Evolutionary conservation across 2,329 filamentous ascomycete genomes (phyloP), one percentile per base, ranked within the genome.

Genomic region (Paradendryphiella salina): DNA sequence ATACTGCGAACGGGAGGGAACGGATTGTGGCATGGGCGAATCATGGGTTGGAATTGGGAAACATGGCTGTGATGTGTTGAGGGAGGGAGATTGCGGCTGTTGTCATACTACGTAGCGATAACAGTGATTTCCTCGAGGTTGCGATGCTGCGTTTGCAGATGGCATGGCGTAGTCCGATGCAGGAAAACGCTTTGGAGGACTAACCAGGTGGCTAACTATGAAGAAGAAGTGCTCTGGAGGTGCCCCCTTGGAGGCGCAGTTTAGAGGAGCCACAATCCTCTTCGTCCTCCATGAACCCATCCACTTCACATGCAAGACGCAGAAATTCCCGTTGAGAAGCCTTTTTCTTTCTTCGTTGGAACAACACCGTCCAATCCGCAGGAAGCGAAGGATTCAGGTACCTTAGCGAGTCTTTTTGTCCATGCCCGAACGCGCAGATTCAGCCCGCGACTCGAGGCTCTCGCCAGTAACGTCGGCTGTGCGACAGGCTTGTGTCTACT

Each of bases 1-100:
- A 64, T 58, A 55, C 52, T 43, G 41, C 50, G 50, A 47, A 65
- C 59, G 21, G 52, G 56, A 61, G 57, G 59, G 56, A 59, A 50
- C 59, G 56, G 65, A 60, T 58, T 32, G 51, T 39, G 18, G 5
- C 33, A 41, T 15, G 31, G 10, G 43, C 10, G 23, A 18, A 43
- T 41, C 48, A 41, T 14, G 45, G 26, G 26, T 1, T 17, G 7
- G 9, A 17, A 29, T n/a, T 14, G 17, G 13, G 15, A 13, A 17
- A 38, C 29, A 15, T 26, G 2, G 23, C 23, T 26, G 23, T 26
- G 10, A 26, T 9, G 23, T 26, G 23, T 26, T 26, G 23, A 26
- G 23, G 7, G 23, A 26, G 23, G 23, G 23, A 9, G 6, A 26
- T 9, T 26, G 23, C 10, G 23, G 23, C 10, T 2, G 23, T 26